phyloP scores from a whole-genome alignment of 2,329 filamentous ascomycete species.

The Orbilia ellipsospora region DNA sequence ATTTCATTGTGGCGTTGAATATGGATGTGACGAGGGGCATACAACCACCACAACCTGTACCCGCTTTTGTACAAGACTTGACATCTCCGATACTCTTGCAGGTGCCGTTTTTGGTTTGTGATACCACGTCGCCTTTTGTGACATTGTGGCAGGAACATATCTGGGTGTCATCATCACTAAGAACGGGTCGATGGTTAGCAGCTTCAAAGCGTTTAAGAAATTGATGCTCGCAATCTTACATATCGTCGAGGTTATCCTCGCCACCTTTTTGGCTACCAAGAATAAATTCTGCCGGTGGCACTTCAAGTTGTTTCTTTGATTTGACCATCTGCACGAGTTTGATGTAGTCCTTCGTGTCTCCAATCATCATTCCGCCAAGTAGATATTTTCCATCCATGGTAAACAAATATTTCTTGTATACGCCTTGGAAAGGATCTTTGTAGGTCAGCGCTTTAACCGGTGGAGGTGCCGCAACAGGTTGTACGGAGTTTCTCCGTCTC shows the following conservation, averaged over 20 bases:
- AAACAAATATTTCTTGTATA: conserved; percentile 95
- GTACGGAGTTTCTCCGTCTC: conserved; percentile 26
- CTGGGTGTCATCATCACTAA: conserved; percentile 79
- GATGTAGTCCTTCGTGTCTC: conserved; percentile 88
- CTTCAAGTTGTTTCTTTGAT: conserved; percentile 79
- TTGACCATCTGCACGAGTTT: conserved; percentile 90
- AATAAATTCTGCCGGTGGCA: conserved; percentile 84
- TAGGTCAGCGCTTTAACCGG: conserved; percentile 86
- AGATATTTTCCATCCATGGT: conserved; percentile 89
- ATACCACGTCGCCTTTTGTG: conserved; percentile 81
- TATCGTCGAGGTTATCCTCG: conserved; percentile 75
- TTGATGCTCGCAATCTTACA: conserved; percentile 64
- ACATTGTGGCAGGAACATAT: conserved; percentile 96
- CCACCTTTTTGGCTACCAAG: conserved; percentile 79
- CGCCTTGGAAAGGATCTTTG: conserved; percentile 84
- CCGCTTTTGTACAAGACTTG: conserved; percentile 90
- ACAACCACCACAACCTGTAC: conserved; percentile 89
- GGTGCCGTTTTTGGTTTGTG: conserved; percentile 77
- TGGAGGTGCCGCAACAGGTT: conserved; percentile 57
- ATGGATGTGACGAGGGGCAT: conserved; percentile 89
- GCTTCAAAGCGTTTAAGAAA: not conserved
- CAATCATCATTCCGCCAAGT: conserved; percentile 97
- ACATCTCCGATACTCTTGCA: conserved; percentile 85
- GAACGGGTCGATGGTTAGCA: not conserved
- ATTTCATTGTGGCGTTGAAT: conserved; percentile 87